Percentiles rank a stretch among this genome's conserved stretches.
Conservation (phyloP, 1,284 basidiomycete species). For the Paramarasmius palmivorus region DNA sequence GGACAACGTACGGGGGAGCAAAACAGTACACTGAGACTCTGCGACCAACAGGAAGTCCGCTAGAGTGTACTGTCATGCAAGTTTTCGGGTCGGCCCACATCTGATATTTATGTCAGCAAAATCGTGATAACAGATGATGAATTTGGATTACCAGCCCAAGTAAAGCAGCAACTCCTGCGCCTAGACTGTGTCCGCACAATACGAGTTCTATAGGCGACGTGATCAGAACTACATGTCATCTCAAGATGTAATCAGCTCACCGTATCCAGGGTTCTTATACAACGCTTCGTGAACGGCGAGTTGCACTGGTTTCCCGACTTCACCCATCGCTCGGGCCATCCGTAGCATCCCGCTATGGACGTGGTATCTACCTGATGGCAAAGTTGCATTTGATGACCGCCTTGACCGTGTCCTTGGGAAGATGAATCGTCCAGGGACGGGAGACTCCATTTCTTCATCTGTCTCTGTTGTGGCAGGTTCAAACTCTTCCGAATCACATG, state of each 20-base stretch:
- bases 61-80: conserved; percentile 68
- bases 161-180: conserved; percentile 64
- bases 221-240: not conserved
- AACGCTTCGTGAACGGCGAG: conserved; percentile 72
- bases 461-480: conserved; percentile 43
- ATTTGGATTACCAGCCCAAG: conserved; percentile 41
- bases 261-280: conserved; percentile 66
- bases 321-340: conserved; percentile 80
- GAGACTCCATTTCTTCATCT: conserved; percentile 31
- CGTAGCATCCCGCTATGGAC: conserved; percentile 81
- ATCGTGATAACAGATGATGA: not conserved
- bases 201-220: conserved; percentile 53
- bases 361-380: conserved; percentile 37
- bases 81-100: conserved; percentile 84
- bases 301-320: conserved; percentile 74
- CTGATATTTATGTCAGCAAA: conserved; percentile 33
- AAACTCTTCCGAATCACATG: conserved; percentile 73
- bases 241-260: conserved; percentile 34
- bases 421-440: conserved; percentile 28
- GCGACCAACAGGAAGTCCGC: conserved; percentile 69
- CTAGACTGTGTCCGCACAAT: conserved; percentile 79
- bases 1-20: conserved; percentile 68
- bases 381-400: not conserved
- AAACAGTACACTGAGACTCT: conserved; percentile 78
- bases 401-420: conserved; percentile 15